These are phyloP conservation scores for Cylindricascospora bacillispora DNA, from an alignment of 1,139 yeast genomes.

Conservation along the genomic window DNA sequence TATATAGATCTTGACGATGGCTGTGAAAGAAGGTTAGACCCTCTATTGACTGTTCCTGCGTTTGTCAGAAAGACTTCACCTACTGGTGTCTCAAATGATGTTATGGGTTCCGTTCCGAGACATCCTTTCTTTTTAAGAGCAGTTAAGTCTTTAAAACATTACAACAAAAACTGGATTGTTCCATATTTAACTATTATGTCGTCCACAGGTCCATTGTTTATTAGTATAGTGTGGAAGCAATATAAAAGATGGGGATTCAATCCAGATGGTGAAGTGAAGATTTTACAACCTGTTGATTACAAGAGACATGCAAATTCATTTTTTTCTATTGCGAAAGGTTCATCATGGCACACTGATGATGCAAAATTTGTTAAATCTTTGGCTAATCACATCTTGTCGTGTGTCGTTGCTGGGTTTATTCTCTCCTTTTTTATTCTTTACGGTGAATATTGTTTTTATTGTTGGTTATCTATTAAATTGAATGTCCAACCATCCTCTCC, in stretches of 20 bases:
- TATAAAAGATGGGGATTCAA: slow-evolving; percentile 57
- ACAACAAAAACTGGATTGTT: slow-evolving; percentile 60
- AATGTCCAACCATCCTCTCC: too few relatives aligned
- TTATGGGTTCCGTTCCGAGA: slow-evolving; percentile 77
- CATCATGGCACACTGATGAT: slow-evolving; percentile 83
- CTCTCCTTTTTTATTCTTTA: slow-evolving; percentile 44
- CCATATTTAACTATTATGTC: slow-evolving; percentile 93
- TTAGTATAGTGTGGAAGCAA: slow-evolving; percentile 79
- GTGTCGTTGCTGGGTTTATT: slow-evolving; percentile 55
- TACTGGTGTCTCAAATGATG: slow-evolving; percentile 85
- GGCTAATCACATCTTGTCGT: slow-evolving; percentile 56
- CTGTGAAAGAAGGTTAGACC: slow-evolving; percentile 66
- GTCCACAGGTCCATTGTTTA: slow-evolving; percentile 85
- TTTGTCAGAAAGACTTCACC: slow-evolving; percentile 81
- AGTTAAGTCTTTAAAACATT: slow-evolving; percentile 48
- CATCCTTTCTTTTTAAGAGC: slow-evolving; percentile 77
- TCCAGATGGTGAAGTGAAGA: slow-evolving; percentile 47
- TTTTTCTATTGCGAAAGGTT: slow-evolving; percentile 63
- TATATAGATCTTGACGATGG: slow-evolving; percentile 89
- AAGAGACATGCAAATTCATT: slow-evolving; percentile 47
- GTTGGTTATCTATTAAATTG: slow-evolving; percentile 30
- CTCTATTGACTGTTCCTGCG: slow-evolving; percentile 68
- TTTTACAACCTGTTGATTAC: slow-evolving; percentile 61
- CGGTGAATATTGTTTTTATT: slow-evolving; percentile 50
- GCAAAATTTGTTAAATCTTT: slow-evolving; percentile 61